Evolutionary conservation across 2,329 filamentous ascomycete species (phyloP).

Genomic region (Aspergillus intermedius): DNA sequence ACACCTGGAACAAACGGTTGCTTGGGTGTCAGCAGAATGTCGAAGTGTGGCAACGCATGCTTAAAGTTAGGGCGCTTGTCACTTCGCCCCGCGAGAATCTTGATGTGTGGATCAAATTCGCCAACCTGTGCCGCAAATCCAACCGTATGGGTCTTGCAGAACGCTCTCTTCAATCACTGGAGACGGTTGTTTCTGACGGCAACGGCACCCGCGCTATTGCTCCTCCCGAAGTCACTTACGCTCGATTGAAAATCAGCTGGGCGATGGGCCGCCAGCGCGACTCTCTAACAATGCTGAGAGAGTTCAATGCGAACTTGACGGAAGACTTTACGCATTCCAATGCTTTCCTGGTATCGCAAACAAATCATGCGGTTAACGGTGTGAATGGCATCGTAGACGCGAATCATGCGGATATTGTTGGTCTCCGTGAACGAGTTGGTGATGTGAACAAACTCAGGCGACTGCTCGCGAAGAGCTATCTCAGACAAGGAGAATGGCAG

Average conservation of each 20-base stretch:
- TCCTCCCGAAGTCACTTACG: constrained; percentile 79
- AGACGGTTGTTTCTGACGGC: constrained; percentile 56
- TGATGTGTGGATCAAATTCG: constrained; percentile 99
- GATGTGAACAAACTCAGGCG: constrained; percentile 55
- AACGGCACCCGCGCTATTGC: constrained; percentile 35
- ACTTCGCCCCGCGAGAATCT: constrained; percentile 88
- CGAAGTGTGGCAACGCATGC: constrained; percentile 97
- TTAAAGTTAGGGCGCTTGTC: constrained; percentile 87
- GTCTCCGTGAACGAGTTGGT: constrained; percentile 35
- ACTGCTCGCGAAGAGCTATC: constrained; percentile 87
- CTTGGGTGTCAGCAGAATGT: constrained; percentile 95
- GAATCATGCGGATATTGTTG: constrained; percentile 33
- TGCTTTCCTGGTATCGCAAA: constrained; percentile 29
- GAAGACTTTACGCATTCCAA: constrained; percentile 51
- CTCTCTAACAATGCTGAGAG: constrained; percentile 54
- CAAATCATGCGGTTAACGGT: constrained; percentile 40
- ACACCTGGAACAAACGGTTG: constrained; percentile 91
- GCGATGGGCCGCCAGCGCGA: constrained; percentile 64
- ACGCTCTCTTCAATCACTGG: constrained; percentile 86
- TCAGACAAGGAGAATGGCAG: constrained; percentile 96
- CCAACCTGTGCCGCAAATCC: constrained; percentile 95
- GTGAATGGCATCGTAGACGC: constrained; percentile 43
- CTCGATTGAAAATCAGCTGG: constrained; percentile 97
- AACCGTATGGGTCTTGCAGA: constrained; percentile 90
- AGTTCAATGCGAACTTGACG: constrained; percentile 55